Evolutionary conservation across 2,329 filamentous ascomycete genomes (phyloP), one percentile per base, ranked within the genome.

Genomic region (Fusarium albosuccineum): DNA sequence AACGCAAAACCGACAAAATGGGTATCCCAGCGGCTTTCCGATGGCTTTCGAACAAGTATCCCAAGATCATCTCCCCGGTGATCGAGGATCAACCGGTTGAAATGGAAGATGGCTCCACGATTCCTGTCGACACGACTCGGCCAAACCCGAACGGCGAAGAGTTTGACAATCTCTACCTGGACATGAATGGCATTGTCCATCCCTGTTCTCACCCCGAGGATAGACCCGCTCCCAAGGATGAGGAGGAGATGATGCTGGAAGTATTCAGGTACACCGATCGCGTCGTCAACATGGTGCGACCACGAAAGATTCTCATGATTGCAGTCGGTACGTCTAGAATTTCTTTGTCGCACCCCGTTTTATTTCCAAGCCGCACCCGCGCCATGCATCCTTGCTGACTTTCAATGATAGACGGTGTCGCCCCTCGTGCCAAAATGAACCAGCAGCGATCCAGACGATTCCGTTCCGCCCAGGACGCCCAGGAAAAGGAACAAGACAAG

Each of bases 171-270:
- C 85, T 99, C 6, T 99, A 99, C 76, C 88, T 99, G 67, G 96
- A 99, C 76, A 98, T 99, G 95, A 99, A 99, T 80, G 97, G 96
- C 77, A 99, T 99, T 70, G 96, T 99, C 37, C 96, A 99, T 83
- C 97, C 97, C 33, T 99, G 96, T 82, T 97, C 95, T 46, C 96
- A 99, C 81, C 96, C 96, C 1, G 96, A 99, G 79, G 95, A 98
- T 75, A 89, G 89, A 66, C 94, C 96, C 2, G 89, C 96, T 5
- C 96, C 96, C 10, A 92, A 91, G 75, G 95, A 96, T 64, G 96
- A 99, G 82, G 93, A 97, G 78, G 96, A 98, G 82, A 99, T 99
- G 96, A 99, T 99, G 96, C 79, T 97, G 73, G 97, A 97, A 76
- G 90, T 99, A 64, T 99, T 99, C 85, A 93, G 91, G 76, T 99